Evolutionary conservation across 768 basidiomycete genomes (phyloP).

Genomic region (Leccinellum albellum): DNA sequence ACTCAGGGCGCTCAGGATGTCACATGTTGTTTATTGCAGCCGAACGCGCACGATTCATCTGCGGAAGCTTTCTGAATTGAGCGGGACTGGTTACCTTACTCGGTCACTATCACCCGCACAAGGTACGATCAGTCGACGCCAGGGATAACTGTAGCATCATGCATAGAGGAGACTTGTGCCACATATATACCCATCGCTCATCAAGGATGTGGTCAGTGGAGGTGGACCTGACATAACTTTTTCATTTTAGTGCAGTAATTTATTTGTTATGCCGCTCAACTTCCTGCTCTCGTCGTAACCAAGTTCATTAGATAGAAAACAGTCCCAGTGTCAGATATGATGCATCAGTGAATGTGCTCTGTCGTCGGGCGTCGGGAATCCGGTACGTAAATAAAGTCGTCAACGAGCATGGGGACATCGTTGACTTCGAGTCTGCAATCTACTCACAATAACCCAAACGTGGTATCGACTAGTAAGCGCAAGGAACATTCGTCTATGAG

Average conservation of each 20-base stretch:
- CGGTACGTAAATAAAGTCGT: background rate
- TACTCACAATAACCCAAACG: background rate
- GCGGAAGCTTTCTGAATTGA: background rate
- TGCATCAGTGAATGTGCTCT: background rate
- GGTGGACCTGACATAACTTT: background rate
- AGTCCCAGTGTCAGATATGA: background rate
- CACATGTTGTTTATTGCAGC: background rate
- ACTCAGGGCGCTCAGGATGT: background rate
- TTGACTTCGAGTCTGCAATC: background rate
- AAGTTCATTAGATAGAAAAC: background rate
- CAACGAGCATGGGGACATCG: background rate
- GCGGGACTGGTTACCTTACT: background rate
- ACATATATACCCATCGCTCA: background rate
- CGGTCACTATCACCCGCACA: background rate
- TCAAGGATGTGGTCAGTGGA: background rate
- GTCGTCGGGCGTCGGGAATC: background rate
- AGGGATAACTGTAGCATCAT: background rate
- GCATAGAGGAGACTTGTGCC: background rate
- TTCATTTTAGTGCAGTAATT: background rate
- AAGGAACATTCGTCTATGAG: background rate
- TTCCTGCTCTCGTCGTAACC: background rate
- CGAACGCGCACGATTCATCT: too few species aligned
- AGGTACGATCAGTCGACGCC: background rate
- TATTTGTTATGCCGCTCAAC: background rate
- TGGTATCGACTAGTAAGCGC: background rate